Percentiles rank a stretch among this genome's conserved stretches.
Evolutionary conservation across 2,329 filamentous ascomycete genomes (phyloP).

Genomic region (Fusarium sp.): DNA sequence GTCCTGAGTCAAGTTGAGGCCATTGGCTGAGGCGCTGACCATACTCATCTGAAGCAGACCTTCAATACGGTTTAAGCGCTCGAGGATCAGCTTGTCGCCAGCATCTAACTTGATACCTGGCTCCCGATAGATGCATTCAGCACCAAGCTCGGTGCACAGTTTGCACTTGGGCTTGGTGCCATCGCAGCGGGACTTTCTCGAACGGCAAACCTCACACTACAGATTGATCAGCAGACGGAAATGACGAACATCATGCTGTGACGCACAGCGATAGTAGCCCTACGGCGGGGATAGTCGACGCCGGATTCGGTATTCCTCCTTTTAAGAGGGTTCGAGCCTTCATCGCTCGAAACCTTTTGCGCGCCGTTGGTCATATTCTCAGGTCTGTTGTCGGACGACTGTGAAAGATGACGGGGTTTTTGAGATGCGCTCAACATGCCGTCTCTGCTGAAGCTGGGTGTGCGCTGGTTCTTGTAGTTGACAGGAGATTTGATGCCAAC

Average conservation of each 20-base stretch:
- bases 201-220: conserved; percentile 86
- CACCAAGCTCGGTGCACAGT: conserved; percentile 85
- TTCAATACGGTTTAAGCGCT: conserved; percentile 84
- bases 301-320: conserved; percentile 74
- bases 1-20: conserved; percentile 71
- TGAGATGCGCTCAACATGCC: conserved; percentile 68
- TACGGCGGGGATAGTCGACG: conserved; percentile 75
- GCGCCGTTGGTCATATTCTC: conserved; percentile 62
- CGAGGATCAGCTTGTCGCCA: conserved; percentile 88
- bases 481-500: conserved; percentile 67
- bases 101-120: conserved; percentile 90
- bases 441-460: conserved; percentile 66
- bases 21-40: conserved; percentile 64
- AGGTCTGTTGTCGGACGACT: conserved; percentile 65
- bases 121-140: conserved; percentile 88
- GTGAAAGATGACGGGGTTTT: conserved; percentile 70
- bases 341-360: conserved; percentile 64
- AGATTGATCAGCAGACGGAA: conserved; percentile 34
- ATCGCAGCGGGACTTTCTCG: conserved; percentile 85
- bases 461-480: conserved; percentile 63
- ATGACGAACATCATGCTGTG: neutral
- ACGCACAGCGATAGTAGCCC: conserved; percentile 77
- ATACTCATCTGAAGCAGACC: conserved; percentile 82
- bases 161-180: conserved; percentile 87
- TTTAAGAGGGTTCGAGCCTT: conserved; percentile 72